Evolutionary conservation across 1,139 yeast species (phyloP).

Genomic region (Trichomonascaceae sp.): DNA sequence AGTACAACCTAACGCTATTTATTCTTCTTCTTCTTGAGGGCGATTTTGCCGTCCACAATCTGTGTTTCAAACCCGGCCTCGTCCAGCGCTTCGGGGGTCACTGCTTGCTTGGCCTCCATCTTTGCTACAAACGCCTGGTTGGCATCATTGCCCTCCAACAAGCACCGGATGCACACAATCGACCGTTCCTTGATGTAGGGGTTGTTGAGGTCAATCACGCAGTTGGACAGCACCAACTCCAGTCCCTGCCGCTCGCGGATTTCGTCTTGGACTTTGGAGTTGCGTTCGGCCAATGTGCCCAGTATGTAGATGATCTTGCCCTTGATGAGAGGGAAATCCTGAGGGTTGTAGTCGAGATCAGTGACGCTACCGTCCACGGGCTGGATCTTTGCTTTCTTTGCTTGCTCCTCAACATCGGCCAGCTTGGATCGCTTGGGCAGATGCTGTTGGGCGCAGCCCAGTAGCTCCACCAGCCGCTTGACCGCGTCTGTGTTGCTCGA

Average conservation of each 20-base stretch:
- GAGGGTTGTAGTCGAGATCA: conserved; percentile 8
- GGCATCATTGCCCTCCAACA: conserved; percentile 45
- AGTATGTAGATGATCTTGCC: conserved; percentile 17
- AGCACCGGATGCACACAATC: conserved; percentile 59
- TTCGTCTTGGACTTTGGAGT: conserved; percentile 48
- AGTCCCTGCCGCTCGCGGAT: conserved; percentile 57
- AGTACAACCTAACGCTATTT: not conserved
- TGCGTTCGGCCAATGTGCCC: conserved; percentile 31
- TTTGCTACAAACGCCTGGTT: conserved; percentile 67
- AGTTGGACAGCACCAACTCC: conserved; percentile 60
- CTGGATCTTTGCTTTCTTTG: conserved; percentile 1
- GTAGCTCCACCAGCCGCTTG: conserved; percentile 10
- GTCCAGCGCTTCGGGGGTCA: conserved; percentile 36
- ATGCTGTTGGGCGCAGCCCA: conserved; percentile 14
- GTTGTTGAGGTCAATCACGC: conserved; percentile 76
- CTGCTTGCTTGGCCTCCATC: conserved; percentile 43
- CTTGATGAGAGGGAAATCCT: conserved; percentile 22
- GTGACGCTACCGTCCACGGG: not conserved
- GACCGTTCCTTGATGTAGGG: conserved; percentile 81
- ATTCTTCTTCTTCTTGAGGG: conserved; percentile 20
- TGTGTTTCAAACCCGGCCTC: conserved; percentile 50
- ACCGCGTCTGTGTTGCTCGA: conserved; percentile 5
- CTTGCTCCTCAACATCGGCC: conserved; percentile 10
- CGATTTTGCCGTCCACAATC: conserved; percentile 41
- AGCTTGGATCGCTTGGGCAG: conserved; percentile 17